phyloP scores from a whole-genome alignment of 75 land plant genomes.

The Picea glauca region DNA sequence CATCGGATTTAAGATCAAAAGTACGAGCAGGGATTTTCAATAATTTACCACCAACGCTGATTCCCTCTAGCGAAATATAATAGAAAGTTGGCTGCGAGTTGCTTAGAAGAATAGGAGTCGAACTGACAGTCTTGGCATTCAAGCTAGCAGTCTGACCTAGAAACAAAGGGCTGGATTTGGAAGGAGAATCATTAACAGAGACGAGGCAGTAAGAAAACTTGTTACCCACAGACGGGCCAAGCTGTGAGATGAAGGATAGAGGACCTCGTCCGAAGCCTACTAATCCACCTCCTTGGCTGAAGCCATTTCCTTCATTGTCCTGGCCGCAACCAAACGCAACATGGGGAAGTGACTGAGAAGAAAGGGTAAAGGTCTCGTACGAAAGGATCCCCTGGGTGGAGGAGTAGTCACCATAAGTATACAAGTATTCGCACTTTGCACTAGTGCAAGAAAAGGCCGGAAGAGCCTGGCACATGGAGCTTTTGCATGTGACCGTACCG shows the following conservation, averaged over 20 bases:
- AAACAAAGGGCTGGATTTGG: not conserved
- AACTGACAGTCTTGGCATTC: not conserved
- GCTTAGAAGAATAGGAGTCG: constrained; percentile 8
- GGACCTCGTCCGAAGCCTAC: constrained; percentile 23
- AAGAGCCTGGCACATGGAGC: constrained; percentile 13
- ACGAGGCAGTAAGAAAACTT: constrained; percentile 28
- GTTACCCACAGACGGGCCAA: constrained; percentile 4
- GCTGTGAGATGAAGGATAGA: constrained; percentile 26
- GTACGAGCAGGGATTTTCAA: not conserved
- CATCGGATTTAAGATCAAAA: constrained; percentile 18
- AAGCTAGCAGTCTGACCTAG: constrained; percentile 10
- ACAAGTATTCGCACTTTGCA: constrained; percentile 20
- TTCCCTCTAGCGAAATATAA: constrained; percentile 19
- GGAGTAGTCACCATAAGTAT: constrained; percentile 40
- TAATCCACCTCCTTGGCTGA: constrained; percentile 23
- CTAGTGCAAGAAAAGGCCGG: not conserved
- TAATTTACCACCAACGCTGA: constrained; percentile 20
- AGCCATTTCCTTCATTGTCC: constrained; percentile 24
- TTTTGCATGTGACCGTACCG: constrained; percentile 4
- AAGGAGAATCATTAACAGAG: not conserved
- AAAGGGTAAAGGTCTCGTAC: constrained; percentile 25
- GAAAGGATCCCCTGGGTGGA: constrained; percentile 34
- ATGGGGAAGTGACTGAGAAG: not conserved
- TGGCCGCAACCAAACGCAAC: constrained; percentile 33
- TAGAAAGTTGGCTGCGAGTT: constrained; percentile 17